Conservation (phyloP, 129 eudicot genomes). For the Chrysanthemum seticuspe region DNA sequence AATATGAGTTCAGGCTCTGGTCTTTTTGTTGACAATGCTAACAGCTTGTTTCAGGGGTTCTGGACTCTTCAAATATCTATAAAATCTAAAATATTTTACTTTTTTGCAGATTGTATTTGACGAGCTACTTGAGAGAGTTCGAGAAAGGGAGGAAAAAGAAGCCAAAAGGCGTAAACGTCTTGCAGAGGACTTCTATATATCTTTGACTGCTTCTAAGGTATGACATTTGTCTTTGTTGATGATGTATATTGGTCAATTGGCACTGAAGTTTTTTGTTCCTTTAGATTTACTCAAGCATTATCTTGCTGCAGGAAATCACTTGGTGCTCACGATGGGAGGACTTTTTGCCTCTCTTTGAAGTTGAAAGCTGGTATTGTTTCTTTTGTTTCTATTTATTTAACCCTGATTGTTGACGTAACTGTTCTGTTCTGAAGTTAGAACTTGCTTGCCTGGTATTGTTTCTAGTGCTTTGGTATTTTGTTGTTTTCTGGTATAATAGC, state of each 20-base stretch:
- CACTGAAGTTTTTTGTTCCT: neutral
- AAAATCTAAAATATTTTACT: neutral
- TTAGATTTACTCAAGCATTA: neutral
- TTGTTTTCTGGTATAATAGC: neutral
- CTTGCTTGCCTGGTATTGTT: no score
- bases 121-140: slow-evolving; percentile 66
- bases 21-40: neutral
- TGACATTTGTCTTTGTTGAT: neutral
- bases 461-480: neutral
- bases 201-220: slow-evolving; percentile 73
- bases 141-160: slow-evolving; percentile 90
- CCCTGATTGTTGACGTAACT: neutral
- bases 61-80: neutral
- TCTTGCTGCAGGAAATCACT: slow-evolving; percentile 63
- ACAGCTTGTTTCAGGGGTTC: neutral
- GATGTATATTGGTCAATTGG: slow-evolving; percentile 5
- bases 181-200: slow-evolving; percentile 60
- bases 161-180: slow-evolving; percentile 85
- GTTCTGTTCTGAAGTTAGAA: no score
- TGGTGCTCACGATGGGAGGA: slow-evolving; percentile 91
- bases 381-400: neutral
- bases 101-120: slow-evolving; percentile 72
- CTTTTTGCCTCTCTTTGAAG: slow-evolving; percentile 53
- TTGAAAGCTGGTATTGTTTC: slow-evolving; percentile 36
- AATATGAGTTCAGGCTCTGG: neutral